Percentiles rank a stretch among this genome's conserved stretches.
phyloP scores from a whole-genome alignment of 371 early-diverging fungal genomes.

The Lichtheimia ornata region DNA sequence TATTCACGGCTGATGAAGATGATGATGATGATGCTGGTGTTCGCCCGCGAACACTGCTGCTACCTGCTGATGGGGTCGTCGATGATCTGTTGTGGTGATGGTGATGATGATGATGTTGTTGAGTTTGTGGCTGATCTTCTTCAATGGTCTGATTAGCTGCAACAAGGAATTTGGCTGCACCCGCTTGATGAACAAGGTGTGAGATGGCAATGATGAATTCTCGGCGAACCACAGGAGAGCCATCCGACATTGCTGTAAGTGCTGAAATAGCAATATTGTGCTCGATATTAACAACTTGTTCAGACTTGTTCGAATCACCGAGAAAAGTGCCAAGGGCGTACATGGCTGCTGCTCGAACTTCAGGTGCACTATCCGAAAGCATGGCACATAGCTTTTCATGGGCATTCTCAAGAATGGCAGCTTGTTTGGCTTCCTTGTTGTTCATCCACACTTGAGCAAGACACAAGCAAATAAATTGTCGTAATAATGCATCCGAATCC shows the following conservation, averaged over 20 bases:
- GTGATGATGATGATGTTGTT: conserved; percentile 17
- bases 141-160: conserved; percentile 72
- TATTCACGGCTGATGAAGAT: not conserved
- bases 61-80: not conserved
- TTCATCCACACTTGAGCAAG: conserved; percentile 86
- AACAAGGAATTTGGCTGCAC: conserved; percentile 59
- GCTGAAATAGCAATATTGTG: conserved; percentile 70
- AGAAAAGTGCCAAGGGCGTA: conserved; percentile 80
- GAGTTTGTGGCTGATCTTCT: conserved; percentile 39
- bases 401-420: conserved; percentile 69
- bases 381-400: conserved; percentile 69
- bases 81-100: conserved; percentile 3
- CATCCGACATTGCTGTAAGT: conserved; percentile 70
- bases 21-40: not conserved
- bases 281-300: conserved; percentile 70
- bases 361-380: conserved; percentile 74
- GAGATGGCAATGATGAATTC: conserved; percentile 79
- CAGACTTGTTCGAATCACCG: conserved; percentile 72
- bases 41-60: not conserved
- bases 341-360: conserved; percentile 86
- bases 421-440: conserved; percentile 73
- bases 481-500: conserved; percentile 81
- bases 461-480: conserved; percentile 91
- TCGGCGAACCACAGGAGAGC: conserved; percentile 79
- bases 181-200: conserved; percentile 61